These are phyloP conservation scores for Lactarius akahatsu DNA, from an alignment of 768 basidiomycete genomes.

Conservation along the genomic window DNA sequence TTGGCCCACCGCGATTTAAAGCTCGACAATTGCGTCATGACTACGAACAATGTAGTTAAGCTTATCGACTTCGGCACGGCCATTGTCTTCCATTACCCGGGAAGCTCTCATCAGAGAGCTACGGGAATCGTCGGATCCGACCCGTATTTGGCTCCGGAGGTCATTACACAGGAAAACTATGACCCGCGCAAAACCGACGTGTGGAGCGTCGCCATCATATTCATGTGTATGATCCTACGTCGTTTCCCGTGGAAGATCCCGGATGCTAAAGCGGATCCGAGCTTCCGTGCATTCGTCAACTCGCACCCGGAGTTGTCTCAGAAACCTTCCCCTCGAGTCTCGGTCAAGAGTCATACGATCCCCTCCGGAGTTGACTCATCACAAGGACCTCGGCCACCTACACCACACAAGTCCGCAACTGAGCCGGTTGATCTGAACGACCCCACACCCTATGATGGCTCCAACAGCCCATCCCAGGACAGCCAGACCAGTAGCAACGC, in stretches of 20 bases:
- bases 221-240: conserved; percentile 97
- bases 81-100: conserved; percentile 99
- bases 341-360: not conserved
- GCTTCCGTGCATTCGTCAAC: conserved; percentile 87
- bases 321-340: conserved; percentile 33
- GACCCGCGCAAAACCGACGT: conserved; percentile 98
- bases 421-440: conserved; percentile 7
- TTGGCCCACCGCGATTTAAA: conserved; percentile 98
- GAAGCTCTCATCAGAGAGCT: conserved; percentile 73
- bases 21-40: conserved; percentile 99
- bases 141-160: conserved; percentile 98
- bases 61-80: conserved; percentile 99
- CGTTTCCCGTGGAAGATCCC: conserved; percentile 99
- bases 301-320: conserved; percentile 84
- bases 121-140: conserved; percentile 95
- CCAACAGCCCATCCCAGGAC: conserved; percentile 10
- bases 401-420: conserved; percentile 13
- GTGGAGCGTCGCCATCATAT: conserved; percentile 97
- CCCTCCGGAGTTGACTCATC: not conserved
- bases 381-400: not conserved
- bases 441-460: conserved; percentile 27
- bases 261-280: conserved; percentile 88
- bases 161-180: conserved; percentile 74
- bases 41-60: conserved; percentile 90
- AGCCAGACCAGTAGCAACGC: conserved; percentile 20